These are phyloP conservation scores for Cladorrhinum sp. DNA, from an alignment of 2,329 filamentous ascomycete species.

Conservation along the genomic window DNA sequence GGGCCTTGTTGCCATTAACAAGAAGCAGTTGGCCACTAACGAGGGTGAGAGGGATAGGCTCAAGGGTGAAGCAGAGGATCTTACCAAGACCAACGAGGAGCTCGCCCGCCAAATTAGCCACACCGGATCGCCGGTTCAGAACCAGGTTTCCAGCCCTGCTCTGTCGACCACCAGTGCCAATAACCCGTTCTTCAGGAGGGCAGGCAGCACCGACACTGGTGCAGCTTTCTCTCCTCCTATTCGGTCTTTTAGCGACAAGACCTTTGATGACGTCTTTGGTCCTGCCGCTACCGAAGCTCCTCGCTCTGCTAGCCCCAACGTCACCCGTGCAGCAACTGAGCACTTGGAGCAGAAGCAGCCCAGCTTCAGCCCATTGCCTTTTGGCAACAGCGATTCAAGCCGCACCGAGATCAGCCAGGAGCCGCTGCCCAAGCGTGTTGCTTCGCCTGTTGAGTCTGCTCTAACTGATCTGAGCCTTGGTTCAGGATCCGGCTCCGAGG, in stretches of 20 bases:
- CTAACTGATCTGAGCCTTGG: conserved; percentile 36
- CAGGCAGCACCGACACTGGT: conserved; percentile 59
- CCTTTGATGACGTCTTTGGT: conserved; percentile 86
- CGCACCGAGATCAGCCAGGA: conserved; percentile 50
- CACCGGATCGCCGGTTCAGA: conserved; percentile 45
- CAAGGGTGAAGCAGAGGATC: conserved; percentile 71
- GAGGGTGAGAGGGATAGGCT: conserved; percentile 87
- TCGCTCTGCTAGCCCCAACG: conserved; percentile 58
- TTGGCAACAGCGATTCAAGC: conserved; percentile 76
- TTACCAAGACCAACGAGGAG: conserved; percentile 61
- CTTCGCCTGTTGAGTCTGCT: conserved; percentile 39
- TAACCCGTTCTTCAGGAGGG: conserved; percentile 89
- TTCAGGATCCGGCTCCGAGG: conserved; percentile 30
- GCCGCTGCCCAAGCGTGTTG: conserved; percentile 16
- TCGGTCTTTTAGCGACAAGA: conserved; percentile 57
- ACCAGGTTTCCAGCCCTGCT: conserved; percentile 65
- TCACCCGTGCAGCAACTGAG: conserved; percentile 63
- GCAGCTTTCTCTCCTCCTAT: conserved; percentile 50
- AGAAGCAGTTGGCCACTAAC: conserved; percentile 89
- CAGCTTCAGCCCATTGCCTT: conserved; percentile 71
- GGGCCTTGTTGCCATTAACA: conserved; percentile 95
- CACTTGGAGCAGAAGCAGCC: conserved; percentile 67
- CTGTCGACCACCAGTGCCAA: conserved; percentile 70
- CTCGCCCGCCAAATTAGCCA: conserved; percentile 50
- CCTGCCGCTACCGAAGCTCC: conserved; percentile 53